Base-by-base conservation (phyloP, 371 early-diverging fungal species). In the Ordospora colligata region DNA sequence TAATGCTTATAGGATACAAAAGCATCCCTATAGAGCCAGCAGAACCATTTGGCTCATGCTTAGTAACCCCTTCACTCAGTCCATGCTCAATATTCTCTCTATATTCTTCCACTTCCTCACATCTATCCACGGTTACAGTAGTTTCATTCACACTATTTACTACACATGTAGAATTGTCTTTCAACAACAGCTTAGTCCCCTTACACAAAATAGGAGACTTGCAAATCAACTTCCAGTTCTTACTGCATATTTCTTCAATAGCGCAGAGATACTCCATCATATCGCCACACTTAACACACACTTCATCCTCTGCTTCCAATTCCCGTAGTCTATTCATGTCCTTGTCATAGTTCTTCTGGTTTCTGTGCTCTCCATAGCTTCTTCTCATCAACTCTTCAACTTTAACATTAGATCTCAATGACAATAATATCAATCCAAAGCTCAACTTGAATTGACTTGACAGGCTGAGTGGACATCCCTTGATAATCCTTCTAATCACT, bases 351-450 rank as follows among this genome's bases (percentile, higher is more conserved):
- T 63, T 42, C 50, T 74, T 77, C 50, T 81, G 82, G 68, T 23
- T 72, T n/a, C 58, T 58, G 23, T 82, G 77, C 71, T 83, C 82
- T 43, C 77, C 74, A 62, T 82, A 83, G 50, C 82, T 81, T 19
- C 66, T 76, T 51, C 73, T 65, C 72, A 83, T 79, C 66, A 83
- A 53, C 51, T 83, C 83, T 54, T 83, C 83, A n/a, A 83, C 74
- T 27, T 69, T 76, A 11, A 83, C 42, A 47, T 82, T 82, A 10
- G 71, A 68, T 70, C 80, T 52, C 12, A 83, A 43, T 42, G 76
- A 77, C 50, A 71, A 75, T 10, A 83, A 54, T 37, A 83, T 79
- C 67, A 83, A 68, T 32, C 78, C 46, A 54, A 82, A 80, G 23
- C 80, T 81, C 6, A 83, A 50, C 54, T 71, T 82, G 52, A 83